phyloP scores from a whole-genome alignment of 75 land plant species.

The Gnetum montanum region DNA sequence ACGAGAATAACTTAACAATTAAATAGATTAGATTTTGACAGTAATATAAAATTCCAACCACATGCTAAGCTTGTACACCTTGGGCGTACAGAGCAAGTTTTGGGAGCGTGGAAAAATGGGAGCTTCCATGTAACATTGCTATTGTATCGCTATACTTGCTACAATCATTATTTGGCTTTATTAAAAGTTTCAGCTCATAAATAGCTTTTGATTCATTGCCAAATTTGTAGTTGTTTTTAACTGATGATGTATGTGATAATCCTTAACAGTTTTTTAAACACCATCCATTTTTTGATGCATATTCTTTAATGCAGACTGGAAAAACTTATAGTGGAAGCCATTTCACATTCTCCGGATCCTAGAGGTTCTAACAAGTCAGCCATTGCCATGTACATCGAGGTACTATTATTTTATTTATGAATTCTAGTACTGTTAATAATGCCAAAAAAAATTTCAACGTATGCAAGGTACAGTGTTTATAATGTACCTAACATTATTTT shows the following conservation, averaged over 20 bases:
- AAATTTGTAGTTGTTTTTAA: neutral
- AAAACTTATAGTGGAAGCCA: constrained; percentile 8
- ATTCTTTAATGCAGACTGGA: constrained; percentile 7
- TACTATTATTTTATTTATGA: neutral
- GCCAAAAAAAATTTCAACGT: neutral
- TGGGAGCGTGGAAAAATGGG: no score
- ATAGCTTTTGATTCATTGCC: neutral
- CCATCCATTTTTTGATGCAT: neutral
- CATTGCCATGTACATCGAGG: neutral
- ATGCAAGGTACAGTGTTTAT: neutral
- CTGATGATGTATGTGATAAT: neutral
- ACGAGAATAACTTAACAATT: no score
- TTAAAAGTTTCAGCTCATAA: neutral
- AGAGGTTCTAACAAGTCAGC: constrained; percentile 9
- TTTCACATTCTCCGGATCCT: constrained; percentile 7
- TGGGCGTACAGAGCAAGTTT: no score
- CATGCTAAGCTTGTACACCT: no score
- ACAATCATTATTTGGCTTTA: neutral
- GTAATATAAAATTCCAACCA: no score
- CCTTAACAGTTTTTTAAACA: neutral
- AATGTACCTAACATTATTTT: neutral
- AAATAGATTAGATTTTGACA: no score
- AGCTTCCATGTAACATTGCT: no score
- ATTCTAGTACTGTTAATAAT: neutral
- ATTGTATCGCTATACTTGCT: no score